A percentile compares a stretch with the other conserved stretches of the same genome.
Conservation (phyloP, 345 rosid genomes). For the Ceriops decandra region DNA sequence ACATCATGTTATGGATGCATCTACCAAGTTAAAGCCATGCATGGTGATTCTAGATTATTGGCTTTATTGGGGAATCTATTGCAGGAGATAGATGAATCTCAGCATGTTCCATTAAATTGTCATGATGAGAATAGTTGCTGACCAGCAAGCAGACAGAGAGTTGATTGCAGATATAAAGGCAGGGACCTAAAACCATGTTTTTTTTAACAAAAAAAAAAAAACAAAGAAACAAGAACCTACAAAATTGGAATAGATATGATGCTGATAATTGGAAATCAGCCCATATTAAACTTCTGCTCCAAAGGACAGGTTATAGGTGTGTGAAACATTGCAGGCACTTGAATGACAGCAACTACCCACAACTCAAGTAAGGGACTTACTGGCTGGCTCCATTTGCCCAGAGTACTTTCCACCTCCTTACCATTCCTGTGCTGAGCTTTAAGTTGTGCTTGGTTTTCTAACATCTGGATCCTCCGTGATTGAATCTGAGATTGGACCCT, state of each 20-base stretch:
- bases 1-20: not conserved
- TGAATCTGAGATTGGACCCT: conserved; percentile 98
- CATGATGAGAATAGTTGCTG: no score
- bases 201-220: no score
- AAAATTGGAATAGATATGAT: not conserved
- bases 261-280: not conserved
- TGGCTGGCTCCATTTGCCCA: conserved; percentile 58
- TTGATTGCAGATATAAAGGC: no score
- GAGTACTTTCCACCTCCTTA: conserved; percentile 51
- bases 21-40: not conserved
- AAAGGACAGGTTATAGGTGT: not conserved
- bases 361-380: conserved; percentile 34
- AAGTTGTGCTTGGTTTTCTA: conserved; percentile 66
- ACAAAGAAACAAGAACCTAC: no score
- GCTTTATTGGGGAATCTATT: no score
- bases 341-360: not conserved
- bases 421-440: conserved; percentile 46
- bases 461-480: conserved; percentile 83
- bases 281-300: not conserved
- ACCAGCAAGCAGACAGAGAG: no score
- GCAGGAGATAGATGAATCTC: no score
- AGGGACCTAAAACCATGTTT: no score
- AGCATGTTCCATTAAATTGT: no score
- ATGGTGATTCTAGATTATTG: no score
- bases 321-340: not conserved